Base-by-base conservation (phyloP, 768 basidiomycete species). In the Boletus subparvulus region DNA sequence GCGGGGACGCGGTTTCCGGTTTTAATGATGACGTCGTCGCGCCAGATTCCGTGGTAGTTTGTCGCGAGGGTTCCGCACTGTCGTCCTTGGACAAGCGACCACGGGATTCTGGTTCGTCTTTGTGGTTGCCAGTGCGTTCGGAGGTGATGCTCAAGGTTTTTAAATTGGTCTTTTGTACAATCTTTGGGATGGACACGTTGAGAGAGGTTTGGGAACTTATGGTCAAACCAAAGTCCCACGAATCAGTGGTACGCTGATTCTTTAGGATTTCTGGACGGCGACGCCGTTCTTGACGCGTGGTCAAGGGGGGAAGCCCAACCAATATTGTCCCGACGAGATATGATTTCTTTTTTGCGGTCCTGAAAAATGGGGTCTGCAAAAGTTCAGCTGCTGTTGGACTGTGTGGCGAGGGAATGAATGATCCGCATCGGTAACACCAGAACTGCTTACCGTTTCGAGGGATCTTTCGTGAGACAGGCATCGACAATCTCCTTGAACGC, bases 401-500 rank as follows among this genome's bases (percentile, higher is more conserved):
- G 58, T 47, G 36, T n/a, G 12, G 11, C 14, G 44, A 54, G 21
- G 36, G 28, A 56, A 35, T 49, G 14, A 60, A 50, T 39, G 36
- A 28, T 32, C 11, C 6, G 45, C 30, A 47, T 46, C 3, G 21
- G 39, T n/a, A n/a, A 47, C 26, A 44, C 9, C 16, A 39, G 21
- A 47, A 21, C 60, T 50, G 36, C 66, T 40, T 61, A 86, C 90
- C 94, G 81, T 65, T 84, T 80, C 8, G 81, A 76, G 6, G 95
- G 93, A 67, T 97, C 91, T 70, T 96, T 96, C 54, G 79, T 75
- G 45, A 98, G 80, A 69, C 95, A 97, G 13, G 80, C 80, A 48
- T 89, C 88, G 16, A 97, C 79, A 48, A 94, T 79, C 54, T 94
- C 92, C 59, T 90, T 87, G 75, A 96, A 92, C 1, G 82, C 80